A percentile compares a stretch with the other conserved stretches of the same genome.
Conservation (phyloP, 1,284 basidiomycete genomes). For the Cryptococcus sp. region DNA sequence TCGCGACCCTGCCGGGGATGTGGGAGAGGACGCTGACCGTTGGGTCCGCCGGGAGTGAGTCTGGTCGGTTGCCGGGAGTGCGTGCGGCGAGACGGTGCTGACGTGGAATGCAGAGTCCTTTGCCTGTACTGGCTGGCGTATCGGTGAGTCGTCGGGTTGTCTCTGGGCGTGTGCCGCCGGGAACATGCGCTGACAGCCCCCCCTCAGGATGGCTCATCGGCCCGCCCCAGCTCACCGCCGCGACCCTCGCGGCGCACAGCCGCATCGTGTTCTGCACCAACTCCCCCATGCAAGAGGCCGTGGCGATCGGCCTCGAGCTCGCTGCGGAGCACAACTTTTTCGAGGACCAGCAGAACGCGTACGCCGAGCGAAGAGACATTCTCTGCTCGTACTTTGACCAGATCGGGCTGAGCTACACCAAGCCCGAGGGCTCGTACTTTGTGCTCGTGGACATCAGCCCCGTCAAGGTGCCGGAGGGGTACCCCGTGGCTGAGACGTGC, state of each 20-base stretch:
- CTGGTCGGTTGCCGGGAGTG: background rate
- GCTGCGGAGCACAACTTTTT: conserved; percentile 74
- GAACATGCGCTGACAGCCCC: background rate
- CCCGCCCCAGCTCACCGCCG: conserved; percentile 73
- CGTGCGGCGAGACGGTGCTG: conserved; percentile 3
- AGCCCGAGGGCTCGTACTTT: conserved; percentile 87
- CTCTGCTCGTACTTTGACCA: conserved; percentile 75
- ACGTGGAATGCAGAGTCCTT: conserved; percentile 68
- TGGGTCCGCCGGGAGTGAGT: conserved; percentile 71
- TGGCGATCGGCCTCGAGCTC: conserved; percentile 77
- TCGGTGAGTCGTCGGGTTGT: conserved; percentile 56
- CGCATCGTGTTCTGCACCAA: conserved; percentile 94
- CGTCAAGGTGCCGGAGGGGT: conserved; percentile 73
- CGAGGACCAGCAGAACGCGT: conserved; percentile 70
- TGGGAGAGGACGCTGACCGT: conserved; percentile 91
- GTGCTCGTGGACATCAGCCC: conserved; percentile 80
- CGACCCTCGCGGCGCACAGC: conserved; percentile 83
- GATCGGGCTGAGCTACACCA: conserved; percentile 79
- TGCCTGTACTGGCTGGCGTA: conserved; percentile 95
- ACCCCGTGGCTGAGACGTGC: conserved; percentile 72
- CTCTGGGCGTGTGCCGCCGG: background rate
- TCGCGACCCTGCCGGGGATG: conserved; percentile 93
- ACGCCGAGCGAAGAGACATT: conserved; percentile 72
- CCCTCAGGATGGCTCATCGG: conserved; percentile 76
- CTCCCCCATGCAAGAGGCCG: conserved; percentile 87